Evolutionary conservation across 202 grass and related monocot species (phyloP).

Genomic region (Panicum virgatum): DNA sequence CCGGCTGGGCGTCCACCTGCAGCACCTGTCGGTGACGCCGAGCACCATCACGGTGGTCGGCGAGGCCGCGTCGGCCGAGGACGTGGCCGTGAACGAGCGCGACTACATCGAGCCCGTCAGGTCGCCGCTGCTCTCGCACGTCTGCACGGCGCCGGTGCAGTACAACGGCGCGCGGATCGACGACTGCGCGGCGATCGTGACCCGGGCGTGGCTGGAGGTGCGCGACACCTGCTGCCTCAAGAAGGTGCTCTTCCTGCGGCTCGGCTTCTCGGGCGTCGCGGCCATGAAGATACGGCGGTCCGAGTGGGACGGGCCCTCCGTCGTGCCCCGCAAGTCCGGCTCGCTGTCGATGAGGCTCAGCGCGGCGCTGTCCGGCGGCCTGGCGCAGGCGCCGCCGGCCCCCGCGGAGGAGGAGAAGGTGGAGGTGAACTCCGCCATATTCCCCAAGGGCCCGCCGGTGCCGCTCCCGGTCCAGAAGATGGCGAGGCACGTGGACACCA

Average conservation of each 20-base stretch:
- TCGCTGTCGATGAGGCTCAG: slow-evolving; percentile 55
- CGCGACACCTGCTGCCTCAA: slow-evolving; percentile 63
- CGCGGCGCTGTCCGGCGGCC: slow-evolving; percentile 47
- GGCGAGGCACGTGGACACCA: slow-evolving; percentile 72
- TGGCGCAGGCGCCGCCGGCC: not conserved
- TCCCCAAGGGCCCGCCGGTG: slow-evolving; percentile 88
- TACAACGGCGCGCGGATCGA: slow-evolving; percentile 61
- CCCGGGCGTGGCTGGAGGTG: slow-evolving; percentile 83
- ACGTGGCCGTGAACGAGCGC: slow-evolving; percentile 44
- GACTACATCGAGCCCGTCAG: slow-evolving; percentile 65
- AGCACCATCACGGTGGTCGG: slow-evolving; percentile 38
- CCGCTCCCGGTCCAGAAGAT: slow-evolving; percentile 75
- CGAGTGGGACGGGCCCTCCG: slow-evolving; percentile 69
- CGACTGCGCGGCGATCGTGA: slow-evolving; percentile 81
- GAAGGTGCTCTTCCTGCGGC: slow-evolving; percentile 89
- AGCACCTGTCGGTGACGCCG: slow-evolving; percentile 68
- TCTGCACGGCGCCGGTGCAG: slow-evolving; percentile 82
- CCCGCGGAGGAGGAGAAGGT: slow-evolving; percentile 40
- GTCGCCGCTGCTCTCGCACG: slow-evolving; percentile 72
- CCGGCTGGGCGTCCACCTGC: slow-evolving; percentile 73
- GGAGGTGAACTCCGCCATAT: slow-evolving; percentile 88
- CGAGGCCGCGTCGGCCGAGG: slow-evolving; percentile 29
- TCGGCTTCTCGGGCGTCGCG: slow-evolving; percentile 77
- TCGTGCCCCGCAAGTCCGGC: slow-evolving; percentile 53
- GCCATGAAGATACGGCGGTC: slow-evolving; percentile 80